phyloP scores from a whole-genome alignment of 306 rosid species.

The Begonia fuchsioides region DNA sequence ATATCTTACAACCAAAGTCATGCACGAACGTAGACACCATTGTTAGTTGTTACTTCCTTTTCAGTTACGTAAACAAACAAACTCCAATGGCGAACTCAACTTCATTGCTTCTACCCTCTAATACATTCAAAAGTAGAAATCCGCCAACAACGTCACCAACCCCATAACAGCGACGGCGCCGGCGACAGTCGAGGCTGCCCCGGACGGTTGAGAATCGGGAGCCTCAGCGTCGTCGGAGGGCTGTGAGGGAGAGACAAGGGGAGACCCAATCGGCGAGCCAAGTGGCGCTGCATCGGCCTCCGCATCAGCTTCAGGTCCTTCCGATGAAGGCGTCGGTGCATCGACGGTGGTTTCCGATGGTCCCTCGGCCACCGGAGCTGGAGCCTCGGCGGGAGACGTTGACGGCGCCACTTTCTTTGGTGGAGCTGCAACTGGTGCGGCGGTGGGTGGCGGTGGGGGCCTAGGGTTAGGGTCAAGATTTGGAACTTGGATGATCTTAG shows the following conservation, averaged over 20 bases:
- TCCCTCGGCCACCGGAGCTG: slow-evolving; percentile 6
- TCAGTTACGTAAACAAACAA: too few relatives aligned
- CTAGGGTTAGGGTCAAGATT: slow-evolving; percentile 16
- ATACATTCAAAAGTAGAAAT: too few relatives aligned
- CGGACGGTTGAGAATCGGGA: not conserved
- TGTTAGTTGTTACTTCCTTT: too few relatives aligned
- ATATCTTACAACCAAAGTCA: too few relatives aligned
- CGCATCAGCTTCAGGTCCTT: too few relatives aligned
- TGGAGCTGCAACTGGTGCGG: slow-evolving; percentile 1
- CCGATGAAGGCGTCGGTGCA: not conserved
- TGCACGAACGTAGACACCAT: too few relatives aligned
- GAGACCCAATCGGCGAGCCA: not conserved
- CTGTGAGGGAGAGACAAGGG: not conserved
- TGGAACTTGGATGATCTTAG: slow-evolving; percentile 19
- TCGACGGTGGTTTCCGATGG: slow-evolving; percentile 1
- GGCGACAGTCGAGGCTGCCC: not conserved
- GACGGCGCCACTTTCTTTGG: slow-evolving; percentile 1
- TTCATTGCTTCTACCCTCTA: too few relatives aligned
- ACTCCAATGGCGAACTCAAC: too few relatives aligned
- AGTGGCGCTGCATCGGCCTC: not conserved
- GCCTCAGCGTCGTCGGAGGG: not conserved
- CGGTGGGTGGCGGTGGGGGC: slow-evolving; percentile 4
- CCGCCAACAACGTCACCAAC: too few relatives aligned
- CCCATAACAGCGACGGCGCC: not conserved
- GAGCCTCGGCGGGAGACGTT: slow-evolving; percentile 15